Evolutionary conservation across 345 rosid genomes (phyloP).

Genomic region (Cardamine resedifolia): DNA sequence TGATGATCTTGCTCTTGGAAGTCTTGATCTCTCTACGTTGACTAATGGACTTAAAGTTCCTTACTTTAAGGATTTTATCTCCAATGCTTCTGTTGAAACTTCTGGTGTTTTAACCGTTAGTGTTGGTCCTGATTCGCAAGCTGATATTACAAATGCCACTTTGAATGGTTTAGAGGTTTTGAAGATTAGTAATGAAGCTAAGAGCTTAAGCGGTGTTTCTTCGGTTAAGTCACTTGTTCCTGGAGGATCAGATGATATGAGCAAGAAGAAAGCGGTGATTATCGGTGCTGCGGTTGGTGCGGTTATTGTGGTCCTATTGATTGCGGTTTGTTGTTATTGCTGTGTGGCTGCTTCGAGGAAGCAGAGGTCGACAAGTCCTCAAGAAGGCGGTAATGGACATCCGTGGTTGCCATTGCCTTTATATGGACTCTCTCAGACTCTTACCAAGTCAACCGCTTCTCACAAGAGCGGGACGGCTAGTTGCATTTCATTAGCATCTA

Average conservation of each 20-base stretch:
- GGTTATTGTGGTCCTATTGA: slow-evolving; percentile 39
- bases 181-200: slow-evolving; percentile 76
- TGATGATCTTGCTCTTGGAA: slow-evolving; percentile 61
- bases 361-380: slow-evolving; percentile 36
- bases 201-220: slow-evolving; percentile 69
- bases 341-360: slow-evolving; percentile 46
- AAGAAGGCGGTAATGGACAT: slow-evolving; percentile 56
- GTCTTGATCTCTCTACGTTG: slow-evolving; percentile 71
- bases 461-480: slow-evolving; percentile 90
- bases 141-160: slow-evolving; percentile 61
- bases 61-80: slow-evolving; percentile 72
- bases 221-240: slow-evolving; percentile 64
- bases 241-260: slow-evolving; percentile 44
- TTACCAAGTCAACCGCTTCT: slow-evolving; percentile 76
- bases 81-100: slow-evolving; percentile 59
- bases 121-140: slow-evolving; percentile 73
- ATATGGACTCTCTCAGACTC: slow-evolving; percentile 88
- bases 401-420: slow-evolving; percentile 89
- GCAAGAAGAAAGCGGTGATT: slow-evolving; percentile 41
- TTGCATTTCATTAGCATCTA: slow-evolving; percentile 75
- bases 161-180: slow-evolving; percentile 90
- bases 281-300: slow-evolving; percentile 57
- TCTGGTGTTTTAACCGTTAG: slow-evolving; percentile 66
- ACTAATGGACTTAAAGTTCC: slow-evolving; percentile 58
- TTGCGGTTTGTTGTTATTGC: slow-evolving; percentile 61